A percentile compares a stretch with the other conserved stretches of the same genome.
These are phyloP conservation scores for Podaxis pistillaris DNA, from an alignment of 768 basidiomycete genomes.

Conservation along the genomic window DNA sequence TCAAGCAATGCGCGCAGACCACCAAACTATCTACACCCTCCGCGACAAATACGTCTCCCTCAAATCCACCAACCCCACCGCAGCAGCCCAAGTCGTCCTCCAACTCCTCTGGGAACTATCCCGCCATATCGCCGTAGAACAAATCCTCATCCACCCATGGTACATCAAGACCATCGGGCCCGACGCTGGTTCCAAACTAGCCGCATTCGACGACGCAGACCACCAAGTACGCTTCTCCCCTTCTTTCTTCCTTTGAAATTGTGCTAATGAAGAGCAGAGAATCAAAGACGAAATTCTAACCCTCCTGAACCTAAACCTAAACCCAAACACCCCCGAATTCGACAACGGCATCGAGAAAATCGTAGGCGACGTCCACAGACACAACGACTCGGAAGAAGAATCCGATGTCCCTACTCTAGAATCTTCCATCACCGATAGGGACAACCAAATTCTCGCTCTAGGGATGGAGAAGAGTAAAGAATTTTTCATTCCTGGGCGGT, in stretches of 20 bases:
- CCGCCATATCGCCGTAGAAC: conserved; percentile 5
- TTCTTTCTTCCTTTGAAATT: too few species aligned
- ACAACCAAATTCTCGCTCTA: not conserved
- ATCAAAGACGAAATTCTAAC: not conserved
- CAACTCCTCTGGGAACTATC: conserved; percentile 11
- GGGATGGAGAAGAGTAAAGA: conserved; percentile 1
- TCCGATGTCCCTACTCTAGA: conserved; percentile 8
- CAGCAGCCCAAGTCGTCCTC: not conserved
- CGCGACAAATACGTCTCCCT: conserved; percentile 7
- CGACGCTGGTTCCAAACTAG: not conserved
- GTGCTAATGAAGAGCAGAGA: not conserved
- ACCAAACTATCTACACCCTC: conserved; percentile 5
- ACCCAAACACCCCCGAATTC: not conserved
- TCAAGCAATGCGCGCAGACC: not conserved
- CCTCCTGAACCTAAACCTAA: not conserved
- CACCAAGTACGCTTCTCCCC: not conserved
- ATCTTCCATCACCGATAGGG: not conserved
- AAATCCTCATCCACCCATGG: conserved; percentile 10
- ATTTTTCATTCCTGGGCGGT: conserved; percentile 7
- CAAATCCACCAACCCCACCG: not conserved
- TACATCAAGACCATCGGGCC: not conserved
- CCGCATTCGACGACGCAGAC: not conserved
- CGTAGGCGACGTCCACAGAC: conserved; percentile 2
- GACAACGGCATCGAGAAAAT: conserved; percentile 6
- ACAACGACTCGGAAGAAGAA: conserved; percentile 4